Percentiles rank a stretch among this genome's conserved stretches.
These are phyloP conservation scores for Tilletia horrida DNA, from an alignment of 1,284 basidiomycete species.

Conservation along the genomic window DNA sequence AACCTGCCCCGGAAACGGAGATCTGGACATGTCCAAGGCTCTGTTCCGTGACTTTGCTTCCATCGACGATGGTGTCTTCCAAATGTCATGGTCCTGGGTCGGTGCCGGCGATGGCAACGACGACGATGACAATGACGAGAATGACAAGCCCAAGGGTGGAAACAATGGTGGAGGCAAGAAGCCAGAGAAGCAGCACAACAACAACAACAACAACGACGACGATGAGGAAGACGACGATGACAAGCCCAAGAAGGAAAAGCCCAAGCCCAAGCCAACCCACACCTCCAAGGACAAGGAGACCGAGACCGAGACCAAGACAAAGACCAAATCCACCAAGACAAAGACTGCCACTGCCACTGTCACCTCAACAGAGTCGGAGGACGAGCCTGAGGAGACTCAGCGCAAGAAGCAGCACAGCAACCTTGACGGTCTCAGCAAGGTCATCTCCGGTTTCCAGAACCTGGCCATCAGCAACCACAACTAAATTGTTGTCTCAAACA, in stretches of 20 bases:
- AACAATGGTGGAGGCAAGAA: neutral
- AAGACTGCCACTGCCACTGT: neutral
- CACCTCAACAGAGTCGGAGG: neutral
- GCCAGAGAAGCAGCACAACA: neutral
- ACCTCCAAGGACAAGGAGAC: neutral
- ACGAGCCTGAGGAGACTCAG: neutral
- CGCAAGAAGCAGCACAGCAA: neutral
- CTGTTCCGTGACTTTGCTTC: constrained; percentile 18
- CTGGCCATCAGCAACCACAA: neutral
- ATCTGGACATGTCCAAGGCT: constrained; percentile 19
- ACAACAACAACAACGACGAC: constrained; percentile 4
- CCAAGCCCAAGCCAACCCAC: neutral
- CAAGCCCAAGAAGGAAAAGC: neutral
- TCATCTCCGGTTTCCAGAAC: neutral
- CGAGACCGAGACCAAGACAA: neutral
- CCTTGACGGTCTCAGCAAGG: neutral
- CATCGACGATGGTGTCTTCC: constrained; percentile 15
- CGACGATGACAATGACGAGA: neutral
- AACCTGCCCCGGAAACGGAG: constrained; percentile 15
- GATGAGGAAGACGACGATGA: constrained; percentile 6
- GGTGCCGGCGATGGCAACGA: neutral
- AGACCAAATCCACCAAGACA: constrained; percentile 11
- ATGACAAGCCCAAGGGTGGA: neutral
- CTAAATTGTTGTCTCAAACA: neutral
- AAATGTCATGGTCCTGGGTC: constrained; percentile 17